Evolutionary conservation across 352 stramenopile genomes (phyloP).

Genomic region (Globisporangium paddicum): DNA sequence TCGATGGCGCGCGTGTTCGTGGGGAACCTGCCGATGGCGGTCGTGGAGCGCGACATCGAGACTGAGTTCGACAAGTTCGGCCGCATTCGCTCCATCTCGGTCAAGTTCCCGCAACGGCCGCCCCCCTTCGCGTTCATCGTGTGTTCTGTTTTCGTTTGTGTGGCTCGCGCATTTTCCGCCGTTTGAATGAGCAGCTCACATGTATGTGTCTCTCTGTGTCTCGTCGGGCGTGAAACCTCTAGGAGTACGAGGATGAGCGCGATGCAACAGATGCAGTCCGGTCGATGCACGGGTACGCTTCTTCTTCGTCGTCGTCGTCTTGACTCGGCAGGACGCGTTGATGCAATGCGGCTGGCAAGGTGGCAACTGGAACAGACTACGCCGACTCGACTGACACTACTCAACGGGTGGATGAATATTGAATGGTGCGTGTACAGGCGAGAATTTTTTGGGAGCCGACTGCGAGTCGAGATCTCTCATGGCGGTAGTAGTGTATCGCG

Average conservation of each 20-base stretch:
- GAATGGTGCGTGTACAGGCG: not conserved
- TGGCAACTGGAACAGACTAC: not conserved
- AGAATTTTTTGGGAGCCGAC: constrained; percentile 25
- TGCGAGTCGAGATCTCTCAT: constrained; percentile 58
- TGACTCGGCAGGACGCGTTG: not conserved
- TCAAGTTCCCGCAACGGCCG: constrained; percentile 51
- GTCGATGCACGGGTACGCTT: constrained; percentile 47
- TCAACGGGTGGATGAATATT: not conserved
- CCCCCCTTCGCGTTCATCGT: constrained; percentile 62
- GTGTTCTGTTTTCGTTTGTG: constrained; percentile 11
- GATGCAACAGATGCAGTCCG: constrained; percentile 52
- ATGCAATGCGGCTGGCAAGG: not conserved
- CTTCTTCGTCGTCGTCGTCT: not conserved
- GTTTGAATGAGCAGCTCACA: not conserved
- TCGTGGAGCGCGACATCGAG: constrained; percentile 54
- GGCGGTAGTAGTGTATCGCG: constrained; percentile 11
- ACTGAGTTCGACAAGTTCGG: constrained; percentile 52
- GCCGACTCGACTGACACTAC: not conserved
- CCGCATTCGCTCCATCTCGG: constrained; percentile 29
- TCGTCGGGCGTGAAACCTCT: not conserved
- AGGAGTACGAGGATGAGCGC: constrained; percentile 57
- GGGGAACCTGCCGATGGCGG: constrained; percentile 50
- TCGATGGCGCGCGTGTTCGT: constrained; percentile 50
- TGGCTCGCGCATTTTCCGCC: not conserved
- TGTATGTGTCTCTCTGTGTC: not conserved